Evolutionary conservation across 2,329 filamentous ascomycete species (phyloP), one percentile per base, ranked within the genome.

Genomic region (Colletotrichum sp.): DNA sequence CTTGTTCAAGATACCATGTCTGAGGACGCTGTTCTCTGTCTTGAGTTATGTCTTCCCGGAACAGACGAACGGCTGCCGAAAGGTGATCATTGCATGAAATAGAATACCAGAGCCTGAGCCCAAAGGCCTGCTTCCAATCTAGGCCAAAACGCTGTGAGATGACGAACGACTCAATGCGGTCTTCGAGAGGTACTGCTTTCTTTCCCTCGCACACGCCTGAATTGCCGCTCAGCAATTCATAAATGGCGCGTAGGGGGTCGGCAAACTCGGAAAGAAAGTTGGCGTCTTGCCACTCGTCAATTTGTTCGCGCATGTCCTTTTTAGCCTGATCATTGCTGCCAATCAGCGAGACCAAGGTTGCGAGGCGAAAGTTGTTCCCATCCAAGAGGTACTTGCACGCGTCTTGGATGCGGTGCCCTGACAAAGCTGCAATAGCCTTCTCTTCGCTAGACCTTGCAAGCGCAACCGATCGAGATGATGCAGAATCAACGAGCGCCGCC

Each of bases 61-160:
- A 99, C 32, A 90, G 90, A 58, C 88, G 85, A 6, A 99, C 93
- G 4, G 96, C 96, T 61, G 89, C 87, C 66, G 93, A 91, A 58
- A 98, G 89, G 43, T 92, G 90, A 60, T 96, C 94, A 52, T 92
- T 89, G 38, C 91, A 87, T 4, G 91, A 89, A 55, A 93, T 94
- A 60, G 93, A 93, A 83, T 98, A 99, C 94, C 96, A 99, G 3
- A 99, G 88, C 58, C 96, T 93, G 66, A 99, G 89, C 13, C 95
- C 96, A 83, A 99, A 98, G 1, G 96, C 93, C 82, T 98, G 96
- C 83, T 95, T 93, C 97, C 97, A 99, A 82, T 98, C 94, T 43
- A 99, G 88, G 6, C 92, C 92, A 82, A 98, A 99, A 63, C 93
- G 93, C 80, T 94, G 91, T 1, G 95, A 94, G 78, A 99, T 94